phyloP scores from a whole-genome alignment of 306 rosid genomes.

The Dicorynia guianensis region DNA sequence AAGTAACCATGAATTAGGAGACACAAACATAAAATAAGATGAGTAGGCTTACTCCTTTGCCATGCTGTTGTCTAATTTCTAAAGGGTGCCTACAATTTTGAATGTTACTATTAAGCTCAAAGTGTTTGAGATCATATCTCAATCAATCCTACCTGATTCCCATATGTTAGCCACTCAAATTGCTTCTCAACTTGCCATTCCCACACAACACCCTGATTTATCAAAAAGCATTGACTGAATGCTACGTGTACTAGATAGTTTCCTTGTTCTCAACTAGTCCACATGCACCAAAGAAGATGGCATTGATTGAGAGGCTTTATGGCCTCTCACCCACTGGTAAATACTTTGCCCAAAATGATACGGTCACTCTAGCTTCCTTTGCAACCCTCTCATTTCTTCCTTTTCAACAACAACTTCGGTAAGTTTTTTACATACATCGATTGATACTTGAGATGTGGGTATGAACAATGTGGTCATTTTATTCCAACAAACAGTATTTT shows the following conservation, averaged over 20 bases:
- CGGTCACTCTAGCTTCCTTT: slow-evolving; percentile 1
- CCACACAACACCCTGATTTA: neutral
- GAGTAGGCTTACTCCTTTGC: slow-evolving; percentile 39
- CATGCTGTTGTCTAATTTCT: slow-evolving; percentile 20
- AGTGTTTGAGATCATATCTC: slow-evolving; percentile 19
- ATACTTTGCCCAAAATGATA: slow-evolving; percentile 18
- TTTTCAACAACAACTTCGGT: neutral
- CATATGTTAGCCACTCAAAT: slow-evolving; percentile 21
- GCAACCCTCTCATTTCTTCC: too few species aligned
- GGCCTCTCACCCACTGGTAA: slow-evolving; percentile 27
- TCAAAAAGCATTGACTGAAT: slow-evolving; percentile 20
- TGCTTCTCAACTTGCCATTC: slow-evolving; percentile 20
- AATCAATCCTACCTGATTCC: neutral
- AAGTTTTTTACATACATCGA: too few species aligned
- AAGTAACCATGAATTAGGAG: too few species aligned
- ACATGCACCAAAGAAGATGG: neutral
- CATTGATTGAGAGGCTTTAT: slow-evolving; percentile 30
- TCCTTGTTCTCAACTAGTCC: slow-evolving; percentile 20
- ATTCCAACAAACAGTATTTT: too few species aligned
- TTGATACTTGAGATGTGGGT: too few species aligned
- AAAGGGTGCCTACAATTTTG: slow-evolving; percentile 20
- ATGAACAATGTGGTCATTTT: too few species aligned
- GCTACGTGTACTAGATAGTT: slow-evolving; percentile 28
- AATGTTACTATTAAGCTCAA: slow-evolving; percentile 39
- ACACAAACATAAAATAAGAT: too few species aligned